Base-by-base conservation (phyloP, 208 protist genomes). In the Acanthamoeba healyi region DNA sequence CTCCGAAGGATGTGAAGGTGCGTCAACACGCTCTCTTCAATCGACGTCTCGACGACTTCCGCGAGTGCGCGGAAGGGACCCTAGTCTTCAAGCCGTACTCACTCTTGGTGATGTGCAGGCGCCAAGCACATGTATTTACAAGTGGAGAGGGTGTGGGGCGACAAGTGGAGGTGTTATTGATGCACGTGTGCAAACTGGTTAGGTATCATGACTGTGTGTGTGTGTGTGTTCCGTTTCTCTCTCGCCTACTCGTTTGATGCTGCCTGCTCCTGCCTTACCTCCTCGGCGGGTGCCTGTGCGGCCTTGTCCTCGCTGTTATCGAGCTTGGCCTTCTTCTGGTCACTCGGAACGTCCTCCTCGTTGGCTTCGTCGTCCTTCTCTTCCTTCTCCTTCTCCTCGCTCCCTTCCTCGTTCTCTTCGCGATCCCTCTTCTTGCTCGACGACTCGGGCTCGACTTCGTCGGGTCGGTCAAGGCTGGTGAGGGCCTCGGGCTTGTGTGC, bases 391-490 rank as follows among this genome's bases (percentile, higher is more conserved):
- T 81, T 26, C 14, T 46, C 38, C 36, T 81, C 19, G 36, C 49
- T 49, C 70, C 17, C 70, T 17, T 36, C 63, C 1, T 72, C n/a
- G 1, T 1, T 17, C 1, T 72, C 17, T 4, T 72, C 34, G 24
- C 63, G 63, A 4, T 72, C 63, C 1, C 63, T 42, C 14, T 77
- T 77, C n/a, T 77, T 77, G n/a, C 67, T 65, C 42, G 36, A 32
- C 15, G 9, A 36, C 72, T 22, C 14, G 34, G 32, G 24, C 40
- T 15, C 15, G 19, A 19, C 74, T 22, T 84, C 74, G n/a, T 56
- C n/a, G 42, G 67, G 67, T 4, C 67, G 67, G 22, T 77, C 67
- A 36, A 77, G 67, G 67, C 67, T 77, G 67, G 67, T 77, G 67
- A 77, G 67, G 24, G 67, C 67, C 29, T 77, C 67, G 34, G 67